Base-by-base conservation (phyloP, 371 early-diverging fungal species). In the Umbelopsis sp. region DNA sequence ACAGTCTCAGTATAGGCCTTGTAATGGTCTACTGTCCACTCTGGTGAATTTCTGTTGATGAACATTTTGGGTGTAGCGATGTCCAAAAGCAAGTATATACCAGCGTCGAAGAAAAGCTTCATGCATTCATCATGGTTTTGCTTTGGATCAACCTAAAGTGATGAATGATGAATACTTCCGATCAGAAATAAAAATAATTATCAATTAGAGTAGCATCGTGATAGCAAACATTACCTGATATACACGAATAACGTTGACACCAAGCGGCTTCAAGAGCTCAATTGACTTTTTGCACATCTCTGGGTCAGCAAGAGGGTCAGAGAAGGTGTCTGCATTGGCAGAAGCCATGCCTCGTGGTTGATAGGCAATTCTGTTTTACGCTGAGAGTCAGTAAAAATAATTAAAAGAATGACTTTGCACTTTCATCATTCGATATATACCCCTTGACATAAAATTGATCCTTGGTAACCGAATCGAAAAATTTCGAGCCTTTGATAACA, bases 381-480 rank as follows among this genome's bases (percentile, higher is more conserved):
- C 37, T 29, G 29, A 35, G 37, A 29, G 57, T 35, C 32, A 35
- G 35, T 18, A 57, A 35, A 18, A 57, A 57, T 16, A 35, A n/a
- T 11, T 51, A 32, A 9, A 53, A 53, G 11, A 16, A 32, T 29
- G 18, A 32, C 11, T 51, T 20, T 57, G 29, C 12, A 20, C 35
- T 4, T 29, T 57, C 35, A 29, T 35, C 14, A 9, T 29, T 35
- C 12, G 35, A 35, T 35, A 35, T 35, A 29, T 57, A 57, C 57
- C 89, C 88, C 68, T 87, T 87, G 79, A 89, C 78, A 68, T 77
- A 83, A 72, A 91, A 89, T 69, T 87, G 84, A 29, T 86, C 78
- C 62, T 86, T 86, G 4, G 84, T 80, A 51, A 76, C 79, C 3
- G 74, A 70, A 66, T 88, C 80, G 64, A 89, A 87, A 69, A 86